Base-by-base conservation (phyloP, 2,329 filamentous ascomycete species). In the Sphaerulina populicola region DNA sequence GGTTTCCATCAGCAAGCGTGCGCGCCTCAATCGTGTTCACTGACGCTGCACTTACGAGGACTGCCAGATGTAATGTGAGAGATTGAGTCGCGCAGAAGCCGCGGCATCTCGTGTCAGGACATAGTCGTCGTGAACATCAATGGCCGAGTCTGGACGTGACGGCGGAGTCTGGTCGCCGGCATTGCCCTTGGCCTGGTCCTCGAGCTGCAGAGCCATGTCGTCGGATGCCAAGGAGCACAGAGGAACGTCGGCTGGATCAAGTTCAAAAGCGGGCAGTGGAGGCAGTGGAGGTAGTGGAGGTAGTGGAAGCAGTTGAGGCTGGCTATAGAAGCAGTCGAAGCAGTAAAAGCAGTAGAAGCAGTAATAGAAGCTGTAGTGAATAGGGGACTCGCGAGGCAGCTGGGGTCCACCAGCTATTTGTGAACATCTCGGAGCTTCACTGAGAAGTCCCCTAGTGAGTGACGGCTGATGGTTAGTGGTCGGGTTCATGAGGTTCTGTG, bases 11-110 rank as follows among this genome's bases (percentile, higher is more conserved):
- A 41, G 39, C 10, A 7, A 12, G 8, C 38, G n/a, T 6, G 12
- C 7, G 10, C 10, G 36, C 37, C n/a, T 39, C 14, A 9, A 15
- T 33, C 9, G 10, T 6, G 18, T 15, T 7, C 36, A 31, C 8
- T 11, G 8, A 27, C 30, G 29, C 29, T 27, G 12, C 23, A 49
- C 46, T 49, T 10, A 49, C 46, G 56, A 58, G 14, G 54, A 57
- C n/a, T 58, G 56, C 56, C 56, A 58, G 43, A 58, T 38, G 46
- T 58, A 58, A 39, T 58, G 56, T n/a, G 56, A 58, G 15, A 58
- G 50, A 31, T 57, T 58, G 29, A 58, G 35, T 18, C 56, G 43
- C 6, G 56, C 56, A 38, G 56, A 58, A 44, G 56, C 56, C 4
- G 54, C 52, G 5, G 56, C 56, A 46, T 58, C 56, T 14, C 56